A percentile compares a stretch with the other conserved stretches of the same genome.
Evolutionary conservation across 1,139 yeast species (phyloP).

Genomic region (Taphrina wiesneri): DNA sequence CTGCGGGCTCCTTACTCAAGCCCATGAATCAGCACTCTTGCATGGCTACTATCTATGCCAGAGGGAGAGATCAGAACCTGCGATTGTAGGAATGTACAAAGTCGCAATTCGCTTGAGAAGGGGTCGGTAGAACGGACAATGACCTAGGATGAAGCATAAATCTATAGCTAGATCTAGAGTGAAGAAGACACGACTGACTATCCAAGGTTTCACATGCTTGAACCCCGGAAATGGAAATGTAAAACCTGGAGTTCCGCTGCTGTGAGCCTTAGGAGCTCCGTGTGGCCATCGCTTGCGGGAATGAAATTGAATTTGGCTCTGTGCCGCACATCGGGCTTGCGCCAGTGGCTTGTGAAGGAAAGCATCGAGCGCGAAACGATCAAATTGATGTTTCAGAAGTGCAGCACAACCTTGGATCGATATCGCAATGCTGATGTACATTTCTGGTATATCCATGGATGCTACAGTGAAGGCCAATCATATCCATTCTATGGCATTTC

Average conservation of each 20-base stretch:
- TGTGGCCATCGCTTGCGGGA: background rate
- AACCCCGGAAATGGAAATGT: background rate
- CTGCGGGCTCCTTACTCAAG: background rate
- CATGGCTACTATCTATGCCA: background rate
- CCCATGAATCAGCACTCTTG: background rate
- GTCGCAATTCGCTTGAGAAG: background rate
- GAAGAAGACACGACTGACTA: background rate
- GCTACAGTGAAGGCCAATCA: too few relatives aligned
- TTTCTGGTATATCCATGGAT: too few relatives aligned
- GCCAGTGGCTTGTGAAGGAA: background rate
- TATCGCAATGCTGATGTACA: too few relatives aligned
- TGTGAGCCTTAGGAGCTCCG: background rate
- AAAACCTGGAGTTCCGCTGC: background rate
- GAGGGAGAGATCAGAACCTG: background rate
- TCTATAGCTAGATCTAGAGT: too few relatives aligned
- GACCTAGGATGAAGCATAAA: too few relatives aligned
- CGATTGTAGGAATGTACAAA: background rate
- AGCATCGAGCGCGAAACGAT: too few relatives aligned
- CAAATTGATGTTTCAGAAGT: background rate
- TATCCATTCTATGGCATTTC: too few relatives aligned
- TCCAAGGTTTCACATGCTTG: slow-evolving; percentile 1
- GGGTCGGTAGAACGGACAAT: background rate
- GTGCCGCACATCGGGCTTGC: background rate
- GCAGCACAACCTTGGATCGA: too few relatives aligned
- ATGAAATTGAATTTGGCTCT: background rate